Evolutionary conservation across 164 flowering plant genomes (phyloP).

Genomic region (Chloranthus sessilifolius): DNA sequence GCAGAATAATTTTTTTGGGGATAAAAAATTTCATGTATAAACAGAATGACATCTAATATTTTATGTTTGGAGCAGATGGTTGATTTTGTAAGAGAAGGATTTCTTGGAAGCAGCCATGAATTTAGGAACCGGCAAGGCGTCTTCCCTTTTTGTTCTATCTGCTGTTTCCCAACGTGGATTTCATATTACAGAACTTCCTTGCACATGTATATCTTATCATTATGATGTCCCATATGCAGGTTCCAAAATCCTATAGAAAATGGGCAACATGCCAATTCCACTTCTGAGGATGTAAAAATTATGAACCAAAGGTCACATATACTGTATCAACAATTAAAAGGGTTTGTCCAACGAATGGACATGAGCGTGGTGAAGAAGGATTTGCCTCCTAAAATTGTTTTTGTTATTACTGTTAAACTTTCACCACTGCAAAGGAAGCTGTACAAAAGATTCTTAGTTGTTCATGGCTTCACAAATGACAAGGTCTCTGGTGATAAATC

Average conservation of each 20-base stretch:
- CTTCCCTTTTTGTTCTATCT: not conserved
- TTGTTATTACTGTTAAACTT: slow-evolving; percentile 87
- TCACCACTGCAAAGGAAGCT: slow-evolving; percentile 81
- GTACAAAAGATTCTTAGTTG: slow-evolving; percentile 82
- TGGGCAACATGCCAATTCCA: slow-evolving; percentile 95
- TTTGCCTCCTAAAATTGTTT: slow-evolving; percentile 94
- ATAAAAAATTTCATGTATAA: too few species aligned
- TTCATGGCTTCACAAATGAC: slow-evolving; percentile 72
- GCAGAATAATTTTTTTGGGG: too few species aligned
- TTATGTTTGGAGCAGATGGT: slow-evolving; percentile 78
- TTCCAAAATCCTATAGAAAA: slow-evolving; percentile 96
- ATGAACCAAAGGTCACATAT: slow-evolving; percentile 99
- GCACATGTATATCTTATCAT: not conserved
- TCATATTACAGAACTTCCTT: not conserved
- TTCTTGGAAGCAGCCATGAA: slow-evolving; percentile 96
- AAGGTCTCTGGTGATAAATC: slow-evolving; percentile 48
- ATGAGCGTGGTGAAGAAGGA: slow-evolving; percentile 92
- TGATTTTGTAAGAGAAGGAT: slow-evolving; percentile 98
- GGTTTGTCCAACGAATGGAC: slow-evolving; percentile 97
- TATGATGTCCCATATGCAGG: slow-evolving; percentile 34
- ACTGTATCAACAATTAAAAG: slow-evolving; percentile 92
- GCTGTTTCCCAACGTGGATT: not conserved
- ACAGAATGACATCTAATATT: too few species aligned
- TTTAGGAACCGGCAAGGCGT: slow-evolving; percentile 80
- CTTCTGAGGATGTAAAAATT: slow-evolving; percentile 79